These are phyloP conservation scores for Phytophthora ramorum DNA, from an alignment of 352 stramenopile genomes.

Conservation along the genomic window DNA sequence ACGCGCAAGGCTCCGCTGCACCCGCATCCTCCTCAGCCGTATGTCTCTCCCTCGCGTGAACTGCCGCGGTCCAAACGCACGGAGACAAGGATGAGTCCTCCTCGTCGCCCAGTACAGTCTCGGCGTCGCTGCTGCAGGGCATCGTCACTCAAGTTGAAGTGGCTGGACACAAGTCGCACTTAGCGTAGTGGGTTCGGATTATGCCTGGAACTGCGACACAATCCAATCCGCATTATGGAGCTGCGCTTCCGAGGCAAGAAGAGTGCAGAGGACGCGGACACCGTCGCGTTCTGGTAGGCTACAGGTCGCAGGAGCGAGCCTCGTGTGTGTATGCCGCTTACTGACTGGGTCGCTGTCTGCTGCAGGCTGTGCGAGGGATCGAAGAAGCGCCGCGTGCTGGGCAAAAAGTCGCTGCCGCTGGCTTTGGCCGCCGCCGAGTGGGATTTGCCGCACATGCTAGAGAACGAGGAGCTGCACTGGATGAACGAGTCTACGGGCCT, in stretches of 20 bases:
- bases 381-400: constrained; percentile 71
- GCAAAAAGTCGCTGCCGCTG: constrained; percentile 55
- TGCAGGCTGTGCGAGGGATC: constrained; percentile 72
- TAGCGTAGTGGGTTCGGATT: constrained; percentile 4
- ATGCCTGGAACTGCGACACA: constrained; percentile 7
- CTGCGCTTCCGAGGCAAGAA: constrained; percentile 62
- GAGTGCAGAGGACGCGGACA: constrained; percentile 45
- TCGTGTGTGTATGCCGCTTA: background rate
- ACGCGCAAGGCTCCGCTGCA: background rate
- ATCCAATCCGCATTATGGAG: constrained; percentile 32
- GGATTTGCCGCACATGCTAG: constrained; percentile 50
- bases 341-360: background rate
- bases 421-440: constrained; percentile 49
- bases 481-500: constrained; percentile 82
- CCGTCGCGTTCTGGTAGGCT: constrained; percentile 66
- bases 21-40: background rate
- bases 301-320: background rate
- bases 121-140: constrained; percentile 37
- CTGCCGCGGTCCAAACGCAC: constrained; percentile 36
- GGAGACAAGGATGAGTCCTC: constrained; percentile 45
- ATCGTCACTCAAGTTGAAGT: constrained; percentile 44
- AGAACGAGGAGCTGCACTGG: constrained; percentile 57
- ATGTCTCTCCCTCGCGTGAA: background rate
- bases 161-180: constrained; percentile 20
- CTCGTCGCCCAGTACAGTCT: constrained; percentile 45